Evolutionary conservation across 78 protist species (phyloP), one percentile per base, ranked within the genome.

Genomic region (Bodo saltans): DNA sequence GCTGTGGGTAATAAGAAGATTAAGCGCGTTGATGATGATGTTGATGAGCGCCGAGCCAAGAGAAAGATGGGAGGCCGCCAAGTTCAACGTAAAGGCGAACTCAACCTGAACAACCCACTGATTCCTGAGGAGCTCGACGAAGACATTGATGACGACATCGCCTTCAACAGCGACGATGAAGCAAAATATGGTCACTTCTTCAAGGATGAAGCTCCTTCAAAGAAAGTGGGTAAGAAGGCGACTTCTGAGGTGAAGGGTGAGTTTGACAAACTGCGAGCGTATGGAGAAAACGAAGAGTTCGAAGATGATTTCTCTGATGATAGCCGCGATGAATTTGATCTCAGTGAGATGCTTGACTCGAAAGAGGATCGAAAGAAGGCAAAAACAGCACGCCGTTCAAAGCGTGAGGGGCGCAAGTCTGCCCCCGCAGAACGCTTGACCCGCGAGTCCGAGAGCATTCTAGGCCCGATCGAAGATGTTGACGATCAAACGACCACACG

Each of bases 111-210:
- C n/a, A n/a, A n/a, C n/a, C n/a, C n/a, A n/a, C n/a, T n/a, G n/a
- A n/a, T 47, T 17, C 60, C n/a, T 8, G 60, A 8, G 60, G 81
- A 76, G 35, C 69, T 42, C 35, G 81, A 76, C 69, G 81, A 76
- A 67, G 8, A 12, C 37, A 39, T 76, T 3, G 81, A 76, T 27
- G 81, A 76, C 69, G 81, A 76, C 33, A 47, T 67, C 42, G 81
- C 81, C 81, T 76, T 76, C 69, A 67, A 38, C 40, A 1, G 39
- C 69, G 8, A 11, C 69, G 81, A 76, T 38, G 69, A 76, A 27
- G 60, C 60, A 8, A 47, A 47, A 17, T 47, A 47, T 17, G 60
- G 60, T 17, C 8, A 47, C 60, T 47, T 47, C 60, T 47, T 47
- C 60, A 47, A 47, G 60, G 60, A 47, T 8, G 17, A 47, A 17